Percentiles rank a stretch among this genome's conserved stretches.
Evolutionary conservation across 768 basidiomycete genomes (phyloP).

Genomic region (Rhizopogon rudus): DNA sequence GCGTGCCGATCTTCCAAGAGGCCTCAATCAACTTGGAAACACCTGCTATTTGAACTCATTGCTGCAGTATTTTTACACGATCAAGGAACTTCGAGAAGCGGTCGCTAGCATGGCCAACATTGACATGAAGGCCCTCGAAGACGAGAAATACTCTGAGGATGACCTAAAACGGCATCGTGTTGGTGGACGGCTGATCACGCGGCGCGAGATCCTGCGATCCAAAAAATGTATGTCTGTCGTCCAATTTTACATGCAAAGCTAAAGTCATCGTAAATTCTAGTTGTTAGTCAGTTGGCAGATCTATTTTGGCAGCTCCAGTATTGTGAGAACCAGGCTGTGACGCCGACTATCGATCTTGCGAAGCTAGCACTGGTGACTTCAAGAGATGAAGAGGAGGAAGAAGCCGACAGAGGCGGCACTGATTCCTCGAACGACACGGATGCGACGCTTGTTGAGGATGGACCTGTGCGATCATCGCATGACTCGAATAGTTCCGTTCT

Average conservation of each 20-base stretch:
- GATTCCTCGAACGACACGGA: constrained; percentile 86
- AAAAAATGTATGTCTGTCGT: constrained; percentile 62
- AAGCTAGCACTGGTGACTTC: constrained; percentile 89
- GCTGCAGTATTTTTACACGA: constrained; percentile 93
- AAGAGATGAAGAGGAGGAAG: constrained; percentile 85
- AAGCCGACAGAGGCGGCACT: constrained; percentile 64
- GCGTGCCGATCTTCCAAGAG: constrained; percentile 71
- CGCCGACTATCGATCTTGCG: constrained; percentile 81
- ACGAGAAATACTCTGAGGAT: constrained; percentile 74
- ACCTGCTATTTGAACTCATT: constrained; percentile 85
- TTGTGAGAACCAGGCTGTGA: constrained; percentile 60
- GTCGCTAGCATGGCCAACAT: constrained; percentile 56
- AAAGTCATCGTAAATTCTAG: constrained; percentile 34
- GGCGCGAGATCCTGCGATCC: constrained; percentile 77
- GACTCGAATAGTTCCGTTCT: constrained; percentile 51
- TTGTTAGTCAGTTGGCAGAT: constrained; percentile 73
- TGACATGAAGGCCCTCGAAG: constrained; percentile 51
- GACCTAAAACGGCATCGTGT: constrained; percentile 82
- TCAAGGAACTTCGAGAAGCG: constrained; percentile 79
- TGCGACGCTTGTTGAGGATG: constrained; percentile 84
- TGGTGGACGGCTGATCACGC: constrained; percentile 78
- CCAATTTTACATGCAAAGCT: constrained; percentile 1
- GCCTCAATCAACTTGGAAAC: constrained; percentile 84
- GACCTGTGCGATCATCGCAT: constrained; percentile 32
- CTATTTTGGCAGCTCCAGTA: constrained; percentile 77